A percentile compares a stretch with the other conserved stretches of the same genome.
These are phyloP conservation scores for Eucalyptus dawsonii DNA, from an alignment of 345 rosid species.

Conservation along the genomic window DNA sequence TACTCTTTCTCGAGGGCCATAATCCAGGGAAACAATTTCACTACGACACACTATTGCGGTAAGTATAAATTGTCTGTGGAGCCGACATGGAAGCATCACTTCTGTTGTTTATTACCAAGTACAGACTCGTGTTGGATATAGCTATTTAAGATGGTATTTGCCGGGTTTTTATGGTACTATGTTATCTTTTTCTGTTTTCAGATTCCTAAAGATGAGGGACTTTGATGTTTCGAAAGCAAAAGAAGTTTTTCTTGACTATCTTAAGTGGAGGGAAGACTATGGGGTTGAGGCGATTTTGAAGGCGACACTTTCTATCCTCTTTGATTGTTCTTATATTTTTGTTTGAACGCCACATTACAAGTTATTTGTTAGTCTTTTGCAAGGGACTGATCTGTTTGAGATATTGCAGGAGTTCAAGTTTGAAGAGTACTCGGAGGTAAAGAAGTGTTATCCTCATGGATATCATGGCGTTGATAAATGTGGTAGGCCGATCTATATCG, in stretches of 20 bases:
- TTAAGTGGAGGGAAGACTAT: slow-evolving; percentile 37
- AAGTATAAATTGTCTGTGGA: neutral
- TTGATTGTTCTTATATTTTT: neutral
- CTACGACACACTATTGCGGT: slow-evolving; percentile 48
- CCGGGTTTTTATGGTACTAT: neutral
- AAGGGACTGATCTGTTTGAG: neutral
- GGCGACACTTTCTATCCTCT: slow-evolving; percentile 7
- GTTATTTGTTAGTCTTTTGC: neutral
- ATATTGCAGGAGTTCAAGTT: slow-evolving; percentile 34
- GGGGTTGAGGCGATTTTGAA: slow-evolving; percentile 29
- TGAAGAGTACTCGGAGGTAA: slow-evolving; percentile 30
- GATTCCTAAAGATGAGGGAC: slow-evolving; percentile 44
- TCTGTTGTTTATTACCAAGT: neutral
- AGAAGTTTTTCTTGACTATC: slow-evolving; percentile 28
- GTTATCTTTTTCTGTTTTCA: neutral
- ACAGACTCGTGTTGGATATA: neutral
- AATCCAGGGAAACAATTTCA: slow-evolving; percentile 26
- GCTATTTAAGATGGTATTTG: neutral
- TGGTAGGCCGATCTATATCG: slow-evolving; percentile 53
- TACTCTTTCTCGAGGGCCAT: slow-evolving; percentile 30
- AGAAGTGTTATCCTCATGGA: slow-evolving; percentile 53
- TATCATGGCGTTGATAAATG: slow-evolving; percentile 47
- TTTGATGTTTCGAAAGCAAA: slow-evolving; percentile 41
- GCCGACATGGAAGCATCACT: neutral
- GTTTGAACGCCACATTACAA: neutral